Conservation (phyloP, 2,329 filamentous ascomycete species). For the Apiospora marii region DNA sequence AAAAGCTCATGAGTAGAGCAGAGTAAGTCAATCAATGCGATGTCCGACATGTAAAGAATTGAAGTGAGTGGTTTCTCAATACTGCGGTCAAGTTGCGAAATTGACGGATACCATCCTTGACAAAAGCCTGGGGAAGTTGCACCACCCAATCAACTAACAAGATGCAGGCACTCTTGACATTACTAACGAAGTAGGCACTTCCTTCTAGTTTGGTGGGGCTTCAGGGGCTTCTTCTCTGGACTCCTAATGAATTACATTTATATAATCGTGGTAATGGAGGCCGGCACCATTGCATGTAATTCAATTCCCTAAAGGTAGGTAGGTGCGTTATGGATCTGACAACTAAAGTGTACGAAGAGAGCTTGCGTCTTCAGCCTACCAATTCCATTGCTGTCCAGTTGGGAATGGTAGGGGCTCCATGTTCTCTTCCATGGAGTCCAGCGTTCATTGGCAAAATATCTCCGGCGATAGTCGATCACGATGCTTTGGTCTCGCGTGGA, state of each 20-base stretch:
- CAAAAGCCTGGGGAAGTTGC: not conserved
- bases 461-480: not conserved
- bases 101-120: not conserved
- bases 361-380: not conserved
- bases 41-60: not conserved
- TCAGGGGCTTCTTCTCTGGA: not conserved
- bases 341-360: not conserved
- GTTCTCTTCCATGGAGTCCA: not conserved
- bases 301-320: too few species aligned
- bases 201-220: conserved; percentile 8
- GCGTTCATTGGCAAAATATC: not conserved
- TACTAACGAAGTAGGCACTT: not conserved
- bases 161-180: conserved; percentile 5
- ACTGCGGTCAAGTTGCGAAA: not conserved
- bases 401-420: not conserved
- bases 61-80: not conserved
- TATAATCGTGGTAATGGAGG: not conserved
- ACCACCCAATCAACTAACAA: conserved; percentile 15
- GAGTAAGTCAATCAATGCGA: not conserved
- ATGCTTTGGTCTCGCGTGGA: not conserved
- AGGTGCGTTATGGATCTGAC: not conserved
- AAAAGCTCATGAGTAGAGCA: not conserved
- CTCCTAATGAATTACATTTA: not conserved
- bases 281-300: not conserved
- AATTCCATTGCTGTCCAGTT: not conserved